These are phyloP conservation scores for Amyloporia xantha DNA, from an alignment of 768 basidiomycete species.

Conservation along the genomic window DNA sequence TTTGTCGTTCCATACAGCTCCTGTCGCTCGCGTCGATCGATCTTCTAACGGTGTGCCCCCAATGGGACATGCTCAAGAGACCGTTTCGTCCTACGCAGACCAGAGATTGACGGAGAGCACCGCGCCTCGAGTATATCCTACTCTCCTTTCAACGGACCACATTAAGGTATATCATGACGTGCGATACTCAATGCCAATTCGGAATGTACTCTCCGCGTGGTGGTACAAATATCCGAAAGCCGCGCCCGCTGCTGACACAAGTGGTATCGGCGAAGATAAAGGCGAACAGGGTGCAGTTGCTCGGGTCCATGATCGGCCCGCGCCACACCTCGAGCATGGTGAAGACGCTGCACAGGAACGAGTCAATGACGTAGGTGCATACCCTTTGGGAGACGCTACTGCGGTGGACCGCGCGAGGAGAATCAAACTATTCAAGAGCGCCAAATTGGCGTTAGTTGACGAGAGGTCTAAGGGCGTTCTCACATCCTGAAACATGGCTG, in stretches of 20 bases:
- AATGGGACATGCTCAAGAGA: neutral
- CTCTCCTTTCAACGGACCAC: constrained; percentile 6
- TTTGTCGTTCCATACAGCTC: constrained; percentile 9
- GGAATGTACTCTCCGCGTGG: constrained; percentile 10
- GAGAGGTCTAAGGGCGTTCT: constrained; percentile 7
- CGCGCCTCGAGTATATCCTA: neutral
- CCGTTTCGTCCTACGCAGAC: neutral
- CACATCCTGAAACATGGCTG: constrained; percentile 5
- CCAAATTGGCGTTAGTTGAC: constrained; percentile 11
- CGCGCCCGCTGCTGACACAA: neutral
- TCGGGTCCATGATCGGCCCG: too few species aligned
- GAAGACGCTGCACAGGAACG: neutral
- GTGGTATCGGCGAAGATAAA: neutral
- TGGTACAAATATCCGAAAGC: neutral
- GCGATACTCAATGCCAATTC: constrained; percentile 5
- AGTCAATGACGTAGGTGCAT: neutral
- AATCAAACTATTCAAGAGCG: constrained; percentile 10
- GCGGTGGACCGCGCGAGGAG: neutral
- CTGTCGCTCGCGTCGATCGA: neutral
- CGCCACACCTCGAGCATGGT: too few species aligned
- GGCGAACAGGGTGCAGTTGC: too few species aligned
- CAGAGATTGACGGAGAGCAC: neutral
- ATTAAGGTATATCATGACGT: constrained; percentile 16
- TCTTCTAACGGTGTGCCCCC: neutral
- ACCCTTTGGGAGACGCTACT: neutral